Evolutionary conservation across 192 early-diverging fungal species (phyloP).

Genomic region (Coemansia sp.): DNA sequence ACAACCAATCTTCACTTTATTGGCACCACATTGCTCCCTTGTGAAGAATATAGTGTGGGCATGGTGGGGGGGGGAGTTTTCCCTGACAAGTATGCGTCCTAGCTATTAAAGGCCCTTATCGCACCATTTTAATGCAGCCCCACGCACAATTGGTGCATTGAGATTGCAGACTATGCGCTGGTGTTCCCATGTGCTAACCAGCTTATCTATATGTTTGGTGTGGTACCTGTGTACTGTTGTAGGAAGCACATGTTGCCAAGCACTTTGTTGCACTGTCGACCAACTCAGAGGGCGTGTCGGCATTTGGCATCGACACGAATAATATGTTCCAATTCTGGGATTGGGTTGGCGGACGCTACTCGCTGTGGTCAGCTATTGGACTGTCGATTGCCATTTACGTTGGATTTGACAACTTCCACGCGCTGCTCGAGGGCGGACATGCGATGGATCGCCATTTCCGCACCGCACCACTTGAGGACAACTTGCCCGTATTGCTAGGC

Average conservation of each 20-base stretch:
- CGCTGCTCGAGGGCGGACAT: slow-evolving; percentile 86
- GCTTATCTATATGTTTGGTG: not conserved
- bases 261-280: slow-evolving; percentile 99
- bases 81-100: not conserved
- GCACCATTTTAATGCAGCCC: slow-evolving; percentile 4
- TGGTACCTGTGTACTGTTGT: slow-evolving; percentile 10
- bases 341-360: slow-evolving; percentile 99
- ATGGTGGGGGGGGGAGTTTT: not conserved
- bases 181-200: not conserved
- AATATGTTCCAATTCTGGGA: slow-evolving; percentile 99
- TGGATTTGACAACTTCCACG: slow-evolving; percentile 91
- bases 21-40: not conserved
- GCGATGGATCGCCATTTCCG: slow-evolving; percentile 97
- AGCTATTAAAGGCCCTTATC: not conserved
- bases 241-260: slow-evolving; percentile 87
- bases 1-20: not conserved
- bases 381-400: slow-evolving; percentile 95
- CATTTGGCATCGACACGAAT: slow-evolving; percentile 89
- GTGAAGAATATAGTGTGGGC: not conserved
- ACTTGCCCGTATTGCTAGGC: slow-evolving; percentile 88
- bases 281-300: slow-evolving; percentile 83
- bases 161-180: not conserved
- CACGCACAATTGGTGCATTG: not conserved
- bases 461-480: slow-evolving; percentile 87
- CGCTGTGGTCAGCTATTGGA: slow-evolving; percentile 98